phyloP scores from a whole-genome alignment of 2,329 filamentous ascomycete species.

The Penicillium aurantiogriseum region DNA sequence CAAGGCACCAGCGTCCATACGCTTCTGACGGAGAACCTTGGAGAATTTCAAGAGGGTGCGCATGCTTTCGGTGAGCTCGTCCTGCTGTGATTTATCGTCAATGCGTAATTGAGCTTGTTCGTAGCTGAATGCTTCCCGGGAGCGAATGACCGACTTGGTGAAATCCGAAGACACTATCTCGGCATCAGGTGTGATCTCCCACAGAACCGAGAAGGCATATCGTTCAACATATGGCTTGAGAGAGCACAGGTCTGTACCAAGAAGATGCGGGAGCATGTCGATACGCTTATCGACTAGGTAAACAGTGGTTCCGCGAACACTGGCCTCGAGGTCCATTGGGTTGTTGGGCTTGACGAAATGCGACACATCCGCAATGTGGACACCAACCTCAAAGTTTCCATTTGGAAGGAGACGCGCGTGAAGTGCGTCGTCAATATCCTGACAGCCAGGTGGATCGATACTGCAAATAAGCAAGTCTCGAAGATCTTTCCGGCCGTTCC shows the following conservation, averaged over 20 bases:
- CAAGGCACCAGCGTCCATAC: conserved; percentile 91
- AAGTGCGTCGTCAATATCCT: conserved; percentile 96
- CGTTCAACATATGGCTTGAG: conserved; percentile 97
- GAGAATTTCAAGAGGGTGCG: conserved; percentile 81
- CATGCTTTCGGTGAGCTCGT: conserved; percentile 88
- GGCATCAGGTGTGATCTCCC: conserved; percentile 84
- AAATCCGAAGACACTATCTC: conserved; percentile 84
- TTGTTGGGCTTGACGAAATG: conserved; percentile 97
- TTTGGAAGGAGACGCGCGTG: conserved; percentile 83
- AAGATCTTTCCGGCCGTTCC: conserved; percentile 81
- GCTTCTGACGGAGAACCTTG: conserved; percentile 89
- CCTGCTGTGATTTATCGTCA: conserved; percentile 81
- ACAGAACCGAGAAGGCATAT: conserved; percentile 78
- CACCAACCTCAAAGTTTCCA: conserved; percentile 92
- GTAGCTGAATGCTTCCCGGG: conserved; percentile 95
- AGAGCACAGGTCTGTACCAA: conserved; percentile 94
- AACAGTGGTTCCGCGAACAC: conserved; percentile 89
- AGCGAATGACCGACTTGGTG: conserved; percentile 97
- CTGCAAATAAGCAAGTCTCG: conserved; percentile 88
- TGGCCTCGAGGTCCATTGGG: conserved; percentile 94
- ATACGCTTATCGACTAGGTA: conserved; percentile 99
- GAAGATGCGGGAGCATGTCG: conserved; percentile 95
- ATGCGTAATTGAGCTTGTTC: conserved; percentile 93
- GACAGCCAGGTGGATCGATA: conserved; percentile 92
- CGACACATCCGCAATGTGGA: conserved; percentile 99